A percentile compares a stretch with the other conserved stretches of the same genome.
Conservation (phyloP, 257 asterid species). For the Lycium barbarum region DNA sequence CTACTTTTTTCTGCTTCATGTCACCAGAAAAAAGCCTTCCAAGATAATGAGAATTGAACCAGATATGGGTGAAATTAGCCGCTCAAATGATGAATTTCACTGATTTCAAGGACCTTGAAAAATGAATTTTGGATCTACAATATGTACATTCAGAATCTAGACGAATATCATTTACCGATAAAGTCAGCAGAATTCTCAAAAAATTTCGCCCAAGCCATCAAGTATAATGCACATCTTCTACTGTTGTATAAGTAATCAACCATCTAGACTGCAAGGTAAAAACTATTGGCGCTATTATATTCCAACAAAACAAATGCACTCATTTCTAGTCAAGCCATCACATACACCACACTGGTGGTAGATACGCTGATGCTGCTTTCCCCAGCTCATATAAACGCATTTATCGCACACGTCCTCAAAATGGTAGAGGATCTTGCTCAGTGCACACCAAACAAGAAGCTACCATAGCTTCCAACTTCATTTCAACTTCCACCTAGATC, state of each 20-base stretch:
- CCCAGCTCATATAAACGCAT: background rate
- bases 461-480: background rate
- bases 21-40: background rate
- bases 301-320: background rate
- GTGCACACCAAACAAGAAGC: background rate
- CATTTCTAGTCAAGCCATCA: background rate
- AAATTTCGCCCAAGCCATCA: background rate
- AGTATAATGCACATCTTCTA: background rate
- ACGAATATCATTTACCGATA: background rate
- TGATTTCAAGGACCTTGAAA: slow-evolving; percentile 2
- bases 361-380: background rate
- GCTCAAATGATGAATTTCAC: background rate
- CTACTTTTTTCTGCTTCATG: background rate
- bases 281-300: background rate
- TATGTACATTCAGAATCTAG: background rate
- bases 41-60: background rate
- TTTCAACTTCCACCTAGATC: background rate
- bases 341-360: background rate
- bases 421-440: background rate
- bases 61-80: background rate
- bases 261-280: background rate
- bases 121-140: background rate
- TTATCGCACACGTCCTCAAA: background rate
- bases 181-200: background rate
- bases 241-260: background rate